Evolutionary conservation across 345 rosid species (phyloP), one percentile per base, ranked within the genome.

Genomic region (Stellera chamaejasme): DNA sequence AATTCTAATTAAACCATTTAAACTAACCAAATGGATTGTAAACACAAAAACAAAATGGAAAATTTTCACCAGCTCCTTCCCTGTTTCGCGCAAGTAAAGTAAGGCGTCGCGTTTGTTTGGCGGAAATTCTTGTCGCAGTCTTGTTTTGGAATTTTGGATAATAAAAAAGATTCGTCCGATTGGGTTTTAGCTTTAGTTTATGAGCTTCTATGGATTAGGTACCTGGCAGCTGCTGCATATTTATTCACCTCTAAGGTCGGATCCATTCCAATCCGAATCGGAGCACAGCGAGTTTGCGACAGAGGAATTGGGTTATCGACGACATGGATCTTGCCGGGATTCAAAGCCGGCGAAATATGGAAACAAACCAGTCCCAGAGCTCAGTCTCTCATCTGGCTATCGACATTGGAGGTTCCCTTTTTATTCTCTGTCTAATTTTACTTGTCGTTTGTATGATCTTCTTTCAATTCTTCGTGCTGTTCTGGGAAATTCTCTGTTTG

Each of bases 361-460:
- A 64, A 16, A 39, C 65, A 2, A 12, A 6, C 45, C 59, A 74
- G 55, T 48, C 64, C 49, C 47, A 45, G 23, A 27, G 62, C 59
- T 88, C 70, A 70, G 76, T 74, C 55, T 78, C 91, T 69, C 96
- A 80, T 69, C 67, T 89, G 80, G 84, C 94, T 63, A 75, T 89
- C 58, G 97, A 89, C 75, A 85, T 89, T 64, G 97, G 97, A 85
- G 97, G 94, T 84, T 55, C 5, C 47, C 43, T 50, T 13, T 19
- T 56, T 66, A 50, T 41, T 23, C 49, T 1, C 36, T 46, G 15
- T 28, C 8, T 10, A 39, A 10, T 56, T 60, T 23, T 10, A 13
- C 28, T 11, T 48, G 46, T 6, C 23, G 58, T 41, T 13, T 16
- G 28, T 45, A 44, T 43, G 50, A 51, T 61, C 59, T 27, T 52